phyloP scores from a whole-genome alignment of 202 grass and related monocot genomes.

The Panicum virgatum region DNA sequence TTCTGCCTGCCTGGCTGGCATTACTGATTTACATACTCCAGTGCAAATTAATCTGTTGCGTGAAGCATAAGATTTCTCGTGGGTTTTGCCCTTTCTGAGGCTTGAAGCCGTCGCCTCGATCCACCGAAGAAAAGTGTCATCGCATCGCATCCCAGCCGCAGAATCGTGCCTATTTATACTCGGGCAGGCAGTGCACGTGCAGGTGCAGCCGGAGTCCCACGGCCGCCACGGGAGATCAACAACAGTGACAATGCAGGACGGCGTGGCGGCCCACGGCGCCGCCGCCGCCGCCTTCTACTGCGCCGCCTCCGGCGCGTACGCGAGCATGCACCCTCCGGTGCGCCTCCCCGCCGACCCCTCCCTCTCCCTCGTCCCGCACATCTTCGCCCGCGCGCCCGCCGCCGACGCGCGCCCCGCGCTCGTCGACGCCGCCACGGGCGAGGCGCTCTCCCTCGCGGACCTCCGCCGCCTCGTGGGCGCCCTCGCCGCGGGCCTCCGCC shows the following conservation, averaged over 20 bases:
- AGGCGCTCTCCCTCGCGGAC: constrained; percentile 47
- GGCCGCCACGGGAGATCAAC: too few relatives aligned
- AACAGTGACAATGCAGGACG: constrained; percentile 27
- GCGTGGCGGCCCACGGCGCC: background rate
- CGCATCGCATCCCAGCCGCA: background rate
- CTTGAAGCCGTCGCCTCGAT: constrained; percentile 18
- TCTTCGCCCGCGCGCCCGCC: constrained; percentile 53
- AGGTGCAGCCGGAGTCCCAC: too few relatives aligned
- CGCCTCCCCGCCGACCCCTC: constrained; percentile 50
- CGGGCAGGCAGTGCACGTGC: background rate
- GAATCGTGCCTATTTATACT: background rate
- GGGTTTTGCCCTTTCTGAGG: background rate
- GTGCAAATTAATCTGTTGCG: too few relatives aligned
- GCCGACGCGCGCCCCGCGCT: constrained; percentile 21
- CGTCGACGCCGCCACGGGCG: constrained; percentile 54
- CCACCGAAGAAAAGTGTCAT: background rate
- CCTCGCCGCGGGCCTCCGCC: constrained; percentile 55
- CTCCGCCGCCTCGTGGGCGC: constrained; percentile 59
- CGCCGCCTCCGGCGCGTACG: constrained; percentile 60
- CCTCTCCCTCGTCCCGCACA: constrained; percentile 67
- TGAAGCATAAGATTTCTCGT: constrained; percentile 6
- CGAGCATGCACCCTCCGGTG: constrained; percentile 47
- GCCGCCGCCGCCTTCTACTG: constrained; percentile 50
- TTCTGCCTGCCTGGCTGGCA: too few relatives aligned
- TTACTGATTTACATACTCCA: too few relatives aligned